Evolutionary conservation across 75 land plant species (phyloP).

Genomic region (Azolla pinnata): DNA sequence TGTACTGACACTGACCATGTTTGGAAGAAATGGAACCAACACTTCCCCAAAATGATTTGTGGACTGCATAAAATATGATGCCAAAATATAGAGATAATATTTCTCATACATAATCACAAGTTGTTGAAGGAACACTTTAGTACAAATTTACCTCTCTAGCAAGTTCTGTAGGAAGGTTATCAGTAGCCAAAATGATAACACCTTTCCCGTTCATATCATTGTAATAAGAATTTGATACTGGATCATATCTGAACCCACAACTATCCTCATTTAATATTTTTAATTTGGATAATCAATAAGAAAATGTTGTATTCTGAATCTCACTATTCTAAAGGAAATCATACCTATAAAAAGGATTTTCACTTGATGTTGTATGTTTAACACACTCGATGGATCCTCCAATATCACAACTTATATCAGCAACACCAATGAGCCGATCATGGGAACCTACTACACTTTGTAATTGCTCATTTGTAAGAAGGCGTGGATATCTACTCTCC

Average conservation of each 20-base stretch:
- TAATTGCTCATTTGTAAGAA: conserved; percentile 60
- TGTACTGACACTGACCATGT: conserved; percentile 44
- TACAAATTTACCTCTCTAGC: conserved; percentile 62
- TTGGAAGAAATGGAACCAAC: conserved; percentile 57
- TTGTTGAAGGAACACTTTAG: neutral
- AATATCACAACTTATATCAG: conserved; percentile 87
- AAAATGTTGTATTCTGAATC: neutral
- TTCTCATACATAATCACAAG: neutral
- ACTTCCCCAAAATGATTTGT: conserved; percentile 95
- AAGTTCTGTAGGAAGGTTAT: conserved; percentile 93
- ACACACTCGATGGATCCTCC: conserved; percentile 88
- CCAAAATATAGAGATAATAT: neutral
- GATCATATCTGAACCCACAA: conserved; percentile 54
- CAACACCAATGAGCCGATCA: conserved; percentile 60
- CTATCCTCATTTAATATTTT: neutral
- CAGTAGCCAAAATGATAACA: conserved; percentile 66
- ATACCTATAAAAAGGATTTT: conserved; percentile 83
- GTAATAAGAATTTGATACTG: conserved; percentile 41
- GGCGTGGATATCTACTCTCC: conserved; percentile 80
- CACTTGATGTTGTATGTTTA: conserved; percentile 60
- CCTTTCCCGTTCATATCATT: conserved; percentile 80
- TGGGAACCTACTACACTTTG: conserved; percentile 13
- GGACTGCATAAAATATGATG: conserved; percentile 38
- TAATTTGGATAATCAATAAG: too few relatives aligned
- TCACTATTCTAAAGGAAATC: too few relatives aligned